Conservation (phyloP, 257 asterid genomes). For the Striga asiatica region DNA sequence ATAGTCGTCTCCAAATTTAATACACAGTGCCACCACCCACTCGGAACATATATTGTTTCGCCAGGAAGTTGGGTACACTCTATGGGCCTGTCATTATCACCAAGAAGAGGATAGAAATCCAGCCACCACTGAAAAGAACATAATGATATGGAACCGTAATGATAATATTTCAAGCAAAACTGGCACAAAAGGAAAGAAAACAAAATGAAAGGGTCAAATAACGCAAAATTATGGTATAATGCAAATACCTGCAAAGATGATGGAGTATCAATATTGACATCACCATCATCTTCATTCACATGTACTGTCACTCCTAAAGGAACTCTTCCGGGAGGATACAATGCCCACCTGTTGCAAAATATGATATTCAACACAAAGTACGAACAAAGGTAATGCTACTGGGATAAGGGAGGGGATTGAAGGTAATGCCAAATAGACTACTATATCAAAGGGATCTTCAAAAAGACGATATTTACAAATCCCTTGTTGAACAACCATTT, state of each 20-base stretch:
- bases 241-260: slow-evolving; percentile 82
- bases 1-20: slow-evolving; percentile 82
- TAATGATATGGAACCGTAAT: slow-evolving; percentile 1
- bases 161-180: slow-evolving; percentile 5
- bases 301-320: slow-evolving; percentile 96
- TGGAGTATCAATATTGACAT: slow-evolving; percentile 83
- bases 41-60: slow-evolving; percentile 92
- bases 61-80: slow-evolving; percentile 98
- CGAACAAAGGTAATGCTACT: too few relatives aligned
- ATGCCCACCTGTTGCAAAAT: slow-evolving; percentile 72
- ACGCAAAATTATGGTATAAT: slow-evolving; percentile 7
- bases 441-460: too few relatives aligned
- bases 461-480: too few relatives aligned
- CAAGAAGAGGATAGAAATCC: slow-evolving; percentile 90
- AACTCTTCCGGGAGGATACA: slow-evolving; percentile 99
- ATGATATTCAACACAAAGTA: too few relatives aligned
- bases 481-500: too few relatives aligned
- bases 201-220: slow-evolving; percentile 2
- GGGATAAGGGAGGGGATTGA: too few relatives aligned
- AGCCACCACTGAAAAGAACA: slow-evolving; percentile 85
- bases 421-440: too few relatives aligned
- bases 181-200: background rate
- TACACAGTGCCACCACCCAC: slow-evolving; percentile 99
- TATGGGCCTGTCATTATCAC: slow-evolving; percentile 79
- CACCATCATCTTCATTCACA: slow-evolving; percentile 96